A percentile compares a stretch with the other conserved stretches of the same genome.
Evolutionary conservation across 1,284 basidiomycete genomes (phyloP).

Genomic region (Ceratobasidium sp.): DNA sequence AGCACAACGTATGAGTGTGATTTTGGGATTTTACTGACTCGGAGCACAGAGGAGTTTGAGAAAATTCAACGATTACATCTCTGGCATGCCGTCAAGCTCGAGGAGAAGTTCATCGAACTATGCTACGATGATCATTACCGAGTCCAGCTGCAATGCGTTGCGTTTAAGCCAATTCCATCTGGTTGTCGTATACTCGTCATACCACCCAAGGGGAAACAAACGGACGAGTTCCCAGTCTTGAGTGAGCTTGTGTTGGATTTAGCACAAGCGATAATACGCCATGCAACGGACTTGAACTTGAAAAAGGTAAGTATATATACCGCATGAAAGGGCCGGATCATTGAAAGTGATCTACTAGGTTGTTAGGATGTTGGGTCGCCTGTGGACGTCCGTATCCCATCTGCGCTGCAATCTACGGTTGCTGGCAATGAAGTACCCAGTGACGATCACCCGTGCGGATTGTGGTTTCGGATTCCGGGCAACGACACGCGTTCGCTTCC

Average conservation of each 20-base stretch:
- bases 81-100: slow-evolving; percentile 32
- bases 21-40: not conserved
- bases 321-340: not conserved
- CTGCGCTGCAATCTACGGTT: slow-evolving; percentile 17
- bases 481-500: slow-evolving; percentile 21
- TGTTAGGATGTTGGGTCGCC: slow-evolving; percentile 20
- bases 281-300: slow-evolving; percentile 7
- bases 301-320: slow-evolving; percentile 14
- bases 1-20: not conserved
- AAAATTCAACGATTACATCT: slow-evolving; percentile 30
- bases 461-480: slow-evolving; percentile 28
- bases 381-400: slow-evolving; percentile 21
- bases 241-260: slow-evolving; percentile 34
- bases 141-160: slow-evolving; percentile 20
- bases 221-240: slow-evolving; percentile 20
- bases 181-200: slow-evolving; percentile 16
- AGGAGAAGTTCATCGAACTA: slow-evolving; percentile 31
- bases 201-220: slow-evolving; percentile 27
- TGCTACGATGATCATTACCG: slow-evolving; percentile 20
- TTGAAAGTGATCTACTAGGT: not conserved
- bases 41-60: slow-evolving; percentile 23
- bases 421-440: slow-evolving; percentile 32
- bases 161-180: slow-evolving; percentile 14
- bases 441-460: slow-evolving; percentile 14
- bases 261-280: slow-evolving; percentile 24